Base-by-base conservation (phyloP, 768 basidiomycete genomes). In the Lentinula edodes region DNA sequence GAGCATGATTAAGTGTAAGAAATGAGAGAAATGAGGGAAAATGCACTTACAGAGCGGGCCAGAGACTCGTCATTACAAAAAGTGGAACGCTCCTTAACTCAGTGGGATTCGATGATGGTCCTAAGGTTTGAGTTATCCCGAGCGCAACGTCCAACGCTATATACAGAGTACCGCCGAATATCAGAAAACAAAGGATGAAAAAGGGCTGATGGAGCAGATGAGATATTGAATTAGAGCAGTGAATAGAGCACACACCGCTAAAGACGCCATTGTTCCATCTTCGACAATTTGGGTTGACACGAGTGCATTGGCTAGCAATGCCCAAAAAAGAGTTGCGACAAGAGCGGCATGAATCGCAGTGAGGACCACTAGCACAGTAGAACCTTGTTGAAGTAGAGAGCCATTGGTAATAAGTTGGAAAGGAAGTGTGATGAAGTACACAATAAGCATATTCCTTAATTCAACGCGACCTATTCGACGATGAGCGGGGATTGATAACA, bases 241-340 rank as follows among this genome's bases (percentile, higher is more conserved):
- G 34, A 16, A 9, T 7, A 16, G 43, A 46, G 28, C 2, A 83
- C 83, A 66, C 61, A 91, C 90, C 55, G 90, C 75, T 45, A 92
- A 64, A 61, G 87, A 84, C 64, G 83, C 15, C 46, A 87, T 75
- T 0, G 91, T 91, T 6, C 94, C 96, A 68, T 92, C 96, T 71
- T 98, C 96, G 59, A 98, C 90, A 52, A 95, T 70, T 73, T 98
- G 96, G n/a, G 89, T 91, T 41, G 88, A 86, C 23, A 94, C 81
- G 62, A 93, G 74, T 10, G 81, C 90, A 72, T 91, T 93, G 35
- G 81, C 91, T 60, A 92, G 76, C 64, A 93, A 75, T 6, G 81
- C 68, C 90, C 93, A 94, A 70, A 94, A 95, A 5, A 93, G 74
- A 3, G 88, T 82, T 5, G 85, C 87, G 45, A 95, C 83, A 16